These are phyloP conservation scores for Micractinium sp. DNA, from an alignment of 139 green algal genomes.

Conservation along the genomic window DNA sequence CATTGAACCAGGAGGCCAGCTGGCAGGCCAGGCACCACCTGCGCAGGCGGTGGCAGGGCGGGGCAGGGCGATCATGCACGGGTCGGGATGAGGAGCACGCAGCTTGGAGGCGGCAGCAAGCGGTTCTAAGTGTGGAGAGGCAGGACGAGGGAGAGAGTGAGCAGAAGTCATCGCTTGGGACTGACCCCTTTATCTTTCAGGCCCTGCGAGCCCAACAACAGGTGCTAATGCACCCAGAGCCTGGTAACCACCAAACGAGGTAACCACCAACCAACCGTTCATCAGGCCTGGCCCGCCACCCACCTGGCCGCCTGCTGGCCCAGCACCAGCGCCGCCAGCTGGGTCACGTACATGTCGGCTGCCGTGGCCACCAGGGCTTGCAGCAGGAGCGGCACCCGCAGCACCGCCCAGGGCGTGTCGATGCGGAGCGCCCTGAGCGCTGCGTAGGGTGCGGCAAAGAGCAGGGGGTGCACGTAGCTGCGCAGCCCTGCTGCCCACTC, in stretches of 20 bases:
- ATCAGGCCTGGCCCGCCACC: not conserved
- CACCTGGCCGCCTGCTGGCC: conserved; percentile 32
- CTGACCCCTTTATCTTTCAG: not conserved
- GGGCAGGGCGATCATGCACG: not conserved
- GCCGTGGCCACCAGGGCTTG: conserved; percentile 55
- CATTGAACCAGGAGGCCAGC: conserved; percentile 76
- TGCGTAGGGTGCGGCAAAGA: conserved; percentile 68
- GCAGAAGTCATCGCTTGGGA: not conserved
- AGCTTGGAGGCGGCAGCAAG: not conserved
- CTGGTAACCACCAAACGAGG: not conserved
- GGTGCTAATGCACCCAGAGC: not conserved
- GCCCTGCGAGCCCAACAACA: not conserved
- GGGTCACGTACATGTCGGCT: conserved; percentile 52
- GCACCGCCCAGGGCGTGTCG: conserved; percentile 40
- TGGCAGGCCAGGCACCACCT: conserved; percentile 64
- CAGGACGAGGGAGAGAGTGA: not conserved
- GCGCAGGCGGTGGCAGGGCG: not conserved
- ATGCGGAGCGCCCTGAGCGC: conserved; percentile 32
- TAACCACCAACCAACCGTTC: not conserved
- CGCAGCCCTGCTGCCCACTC: conserved; percentile 71
- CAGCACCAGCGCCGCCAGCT: conserved; percentile 40
- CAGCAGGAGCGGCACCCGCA: conserved; percentile 49
- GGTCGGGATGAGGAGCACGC: not conserved
- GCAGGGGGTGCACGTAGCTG: conserved; percentile 66
- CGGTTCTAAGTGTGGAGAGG: too few species aligned